A percentile compares a stretch with the other conserved stretches of the same genome.
Evolutionary conservation across 768 basidiomycete genomes (phyloP).

Genomic region (Podaxis pistillaris): DNA sequence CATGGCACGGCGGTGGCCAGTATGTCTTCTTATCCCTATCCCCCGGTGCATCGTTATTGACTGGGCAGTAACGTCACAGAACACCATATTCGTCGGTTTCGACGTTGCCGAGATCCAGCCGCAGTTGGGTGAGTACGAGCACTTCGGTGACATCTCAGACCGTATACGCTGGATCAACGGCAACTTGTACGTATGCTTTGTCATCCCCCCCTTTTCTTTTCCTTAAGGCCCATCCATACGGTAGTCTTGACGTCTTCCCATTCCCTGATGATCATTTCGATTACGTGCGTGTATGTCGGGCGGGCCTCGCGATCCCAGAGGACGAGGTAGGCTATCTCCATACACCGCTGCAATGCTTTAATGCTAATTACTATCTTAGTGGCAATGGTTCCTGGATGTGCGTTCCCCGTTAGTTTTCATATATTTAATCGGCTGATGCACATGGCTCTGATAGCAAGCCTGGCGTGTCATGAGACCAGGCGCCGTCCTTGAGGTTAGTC

Average conservation of each 20-base stretch:
- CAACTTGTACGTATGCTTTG: conserved; percentile 57
- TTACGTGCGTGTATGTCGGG: conserved; percentile 60
- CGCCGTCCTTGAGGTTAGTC: conserved; percentile 60
- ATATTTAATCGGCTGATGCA: conserved; percentile 18
- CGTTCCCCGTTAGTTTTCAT: conserved; percentile 13
- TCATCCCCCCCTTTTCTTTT: background rate
- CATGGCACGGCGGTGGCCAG: conserved; percentile 66
- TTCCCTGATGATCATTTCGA: conserved; percentile 59
- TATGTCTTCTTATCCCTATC: conserved; percentile 26
- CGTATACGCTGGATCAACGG: conserved; percentile 68
- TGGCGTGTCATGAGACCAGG: conserved; percentile 62
- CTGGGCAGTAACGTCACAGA: conserved; percentile 30
- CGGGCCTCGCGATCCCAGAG: conserved; percentile 71
- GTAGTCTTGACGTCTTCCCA: conserved; percentile 63
- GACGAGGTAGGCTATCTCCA: conserved; percentile 45
- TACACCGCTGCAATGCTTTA: background rate
- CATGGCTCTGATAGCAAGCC: conserved; percentile 49
- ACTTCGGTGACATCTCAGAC: conserved; percentile 39
- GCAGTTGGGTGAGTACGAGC: conserved; percentile 32
- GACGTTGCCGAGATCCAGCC: conserved; percentile 60
- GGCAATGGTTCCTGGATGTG: conserved; percentile 68
- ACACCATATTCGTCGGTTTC: conserved; percentile 55
- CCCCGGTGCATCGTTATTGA: background rate
- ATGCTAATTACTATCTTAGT: conserved; percentile 33
- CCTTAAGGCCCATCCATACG: conserved; percentile 3